Percentiles rank a stretch among this genome's conserved stretches.
Conservation (phyloP, 352 stramenopile species). For the Phytopythium boreale region DNA sequence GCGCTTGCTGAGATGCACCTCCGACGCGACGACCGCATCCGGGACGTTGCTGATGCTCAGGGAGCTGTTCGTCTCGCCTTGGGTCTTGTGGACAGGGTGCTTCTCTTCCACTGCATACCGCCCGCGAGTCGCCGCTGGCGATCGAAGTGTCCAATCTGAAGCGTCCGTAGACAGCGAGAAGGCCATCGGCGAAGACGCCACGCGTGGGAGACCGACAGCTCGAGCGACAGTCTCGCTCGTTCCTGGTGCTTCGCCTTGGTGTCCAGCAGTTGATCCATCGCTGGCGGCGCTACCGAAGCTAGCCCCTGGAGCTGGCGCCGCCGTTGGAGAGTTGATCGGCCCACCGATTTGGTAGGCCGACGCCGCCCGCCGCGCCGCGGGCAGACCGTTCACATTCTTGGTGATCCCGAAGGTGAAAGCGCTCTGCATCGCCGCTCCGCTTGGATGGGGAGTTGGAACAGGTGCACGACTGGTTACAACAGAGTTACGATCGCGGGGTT, state of each 20-base stretch:
- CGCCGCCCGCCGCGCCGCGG: slow-evolving; percentile 49
- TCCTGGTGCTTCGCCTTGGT: background rate
- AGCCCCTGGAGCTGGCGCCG: slow-evolving; percentile 14
- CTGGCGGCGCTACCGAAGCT: slow-evolving; percentile 17
- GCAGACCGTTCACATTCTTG: slow-evolving; percentile 64
- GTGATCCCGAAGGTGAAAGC: slow-evolving; percentile 50
- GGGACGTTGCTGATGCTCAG: slow-evolving; percentile 3
- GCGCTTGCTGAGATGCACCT: slow-evolving; percentile 35
- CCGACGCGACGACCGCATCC: slow-evolving; percentile 11
- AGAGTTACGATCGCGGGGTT: background rate
- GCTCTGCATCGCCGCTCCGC: slow-evolving; percentile 38
- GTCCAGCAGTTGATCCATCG: background rate
- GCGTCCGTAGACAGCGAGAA: slow-evolving; percentile 13
- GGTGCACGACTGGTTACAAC: background rate
- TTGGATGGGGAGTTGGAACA: background rate
- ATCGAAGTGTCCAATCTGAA: background rate
- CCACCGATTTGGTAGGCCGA: slow-evolving; percentile 58
- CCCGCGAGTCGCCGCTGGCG: background rate
- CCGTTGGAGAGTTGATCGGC: slow-evolving; percentile 29
- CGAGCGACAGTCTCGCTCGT: slow-evolving; percentile 16
- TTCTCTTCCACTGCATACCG: background rate
- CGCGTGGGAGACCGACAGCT: slow-evolving; percentile 15
- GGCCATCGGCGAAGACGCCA: slow-evolving; percentile 24
- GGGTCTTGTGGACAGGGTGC: background rate
- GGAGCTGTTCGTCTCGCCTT: background rate